Conservation (phyloP, 345 rosid species). For the Punica granatum region DNA sequence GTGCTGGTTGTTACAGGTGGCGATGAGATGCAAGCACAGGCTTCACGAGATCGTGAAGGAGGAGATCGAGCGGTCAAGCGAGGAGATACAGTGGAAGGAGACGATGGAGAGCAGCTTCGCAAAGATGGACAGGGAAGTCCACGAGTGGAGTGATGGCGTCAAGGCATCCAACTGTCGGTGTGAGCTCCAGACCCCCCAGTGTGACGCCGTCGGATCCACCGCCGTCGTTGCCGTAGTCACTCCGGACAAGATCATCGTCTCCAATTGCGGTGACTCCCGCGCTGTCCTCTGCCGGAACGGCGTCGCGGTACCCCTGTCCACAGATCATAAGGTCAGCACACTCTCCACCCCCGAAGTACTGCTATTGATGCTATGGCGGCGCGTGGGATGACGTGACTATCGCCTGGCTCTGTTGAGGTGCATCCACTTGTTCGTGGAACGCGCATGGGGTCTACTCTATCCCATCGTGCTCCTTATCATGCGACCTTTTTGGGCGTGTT, state of each 20-base stretch:
- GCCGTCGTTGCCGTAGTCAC: slow-evolving; percentile 71
- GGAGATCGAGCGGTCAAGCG: slow-evolving; percentile 25
- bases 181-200: slow-evolving; percentile 66
- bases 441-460: not conserved
- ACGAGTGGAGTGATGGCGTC: slow-evolving; percentile 17
- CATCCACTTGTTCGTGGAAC: not conserved
- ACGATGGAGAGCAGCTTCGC: slow-evolving; percentile 46
- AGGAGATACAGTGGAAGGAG: slow-evolving; percentile 43
- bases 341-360: no score
- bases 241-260: slow-evolving; percentile 53
- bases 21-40: slow-evolving; percentile 51
- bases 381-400: not conserved
- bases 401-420: slow-evolving; percentile 2
- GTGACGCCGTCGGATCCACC: slow-evolving; percentile 87
- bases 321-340: slow-evolving; percentile 74
- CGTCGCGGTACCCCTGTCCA: slow-evolving; percentile 60
- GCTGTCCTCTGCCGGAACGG: slow-evolving; percentile 83
- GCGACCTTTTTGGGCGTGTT: not conserved
- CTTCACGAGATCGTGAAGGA: slow-evolving; percentile 48
- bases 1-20: slow-evolving; percentile 31
- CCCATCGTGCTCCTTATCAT: not conserved
- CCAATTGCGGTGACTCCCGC: slow-evolving; percentile 87
- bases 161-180: slow-evolving; percentile 42
- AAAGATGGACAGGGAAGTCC: slow-evolving; percentile 62
- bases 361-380: not conserved